Conservation (phyloP, 257 asterid genomes). For the Capsicum pubescens region DNA sequence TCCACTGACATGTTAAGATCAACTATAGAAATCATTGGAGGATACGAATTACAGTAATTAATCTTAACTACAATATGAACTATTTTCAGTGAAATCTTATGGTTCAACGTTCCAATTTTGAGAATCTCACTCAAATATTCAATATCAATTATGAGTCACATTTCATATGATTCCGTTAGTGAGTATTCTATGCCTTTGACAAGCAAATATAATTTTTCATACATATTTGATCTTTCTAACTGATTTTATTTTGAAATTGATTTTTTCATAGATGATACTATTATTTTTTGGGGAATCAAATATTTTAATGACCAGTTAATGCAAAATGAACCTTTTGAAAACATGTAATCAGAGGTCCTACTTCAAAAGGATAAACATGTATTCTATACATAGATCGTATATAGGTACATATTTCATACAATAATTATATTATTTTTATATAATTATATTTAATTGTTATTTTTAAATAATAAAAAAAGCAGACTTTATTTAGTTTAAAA, state of each 20-base stretch:
- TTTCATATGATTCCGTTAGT: constrained; percentile 44
- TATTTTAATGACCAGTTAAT: too few species aligned
- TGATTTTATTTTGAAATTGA: constrained; percentile 1
- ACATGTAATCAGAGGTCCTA: too few species aligned
- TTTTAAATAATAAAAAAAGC: too few species aligned
- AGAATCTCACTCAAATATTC: constrained; percentile 45
- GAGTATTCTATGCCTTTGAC: constrained; percentile 23
- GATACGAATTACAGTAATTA: constrained; percentile 42
- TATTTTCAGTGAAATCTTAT: constrained; percentile 51
- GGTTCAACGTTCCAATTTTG: constrained; percentile 49
- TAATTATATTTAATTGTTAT: too few species aligned
- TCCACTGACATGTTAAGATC: constrained; percentile 54
- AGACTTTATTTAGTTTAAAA: too few species aligned
- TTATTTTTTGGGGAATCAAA: constrained; percentile 44
- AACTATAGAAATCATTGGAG: constrained; percentile 55
- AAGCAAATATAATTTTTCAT: not conserved
- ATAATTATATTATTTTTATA: too few species aligned
- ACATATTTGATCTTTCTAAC: not conserved
- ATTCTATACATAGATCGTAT: too few species aligned
- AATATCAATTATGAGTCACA: constrained; percentile 48
- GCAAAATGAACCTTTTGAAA: too few species aligned
- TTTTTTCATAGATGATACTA: constrained; percentile 48
- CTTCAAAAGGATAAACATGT: too few species aligned
- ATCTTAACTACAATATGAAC: constrained; percentile 28
- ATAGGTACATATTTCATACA: too few species aligned